A percentile compares a stretch with the other conserved stretches of the same genome.
These are phyloP conservation scores for Hortiboletus campestris DNA, from an alignment of 768 basidiomycete genomes.

Conservation along the genomic window DNA sequence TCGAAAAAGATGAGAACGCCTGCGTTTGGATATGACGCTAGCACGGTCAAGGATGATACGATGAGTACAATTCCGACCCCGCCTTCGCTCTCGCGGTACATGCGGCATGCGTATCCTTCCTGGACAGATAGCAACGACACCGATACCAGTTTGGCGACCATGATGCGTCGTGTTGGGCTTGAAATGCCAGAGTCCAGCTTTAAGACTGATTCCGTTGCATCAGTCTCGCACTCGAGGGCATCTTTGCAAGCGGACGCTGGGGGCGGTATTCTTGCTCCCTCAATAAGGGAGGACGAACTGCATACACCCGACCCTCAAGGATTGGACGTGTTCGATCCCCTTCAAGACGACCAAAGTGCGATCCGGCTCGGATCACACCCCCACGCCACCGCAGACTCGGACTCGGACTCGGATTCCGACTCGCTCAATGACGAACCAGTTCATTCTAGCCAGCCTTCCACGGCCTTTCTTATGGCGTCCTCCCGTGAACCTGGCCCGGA, in stretches of 20 bases:
- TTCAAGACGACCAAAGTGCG: conserved; percentile 24
- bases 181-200: conserved; percentile 37
- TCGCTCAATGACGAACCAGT: conserved; percentile 54
- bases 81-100: conserved; percentile 70
- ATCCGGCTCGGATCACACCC: conserved; percentile 12
- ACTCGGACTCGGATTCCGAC: conserved; percentile 56
- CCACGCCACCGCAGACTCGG: conserved; percentile 16
- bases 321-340: conserved; percentile 24
- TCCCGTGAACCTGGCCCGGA: conserved; percentile 32
- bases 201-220: conserved; percentile 13
- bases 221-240: conserved; percentile 8
- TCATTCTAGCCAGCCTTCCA: conserved; percentile 62
- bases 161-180: conserved; percentile 64
- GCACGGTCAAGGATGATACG: conserved; percentile 47
- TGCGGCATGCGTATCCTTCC: conserved; percentile 36
- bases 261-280: background rate
- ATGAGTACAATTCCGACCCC: conserved; percentile 69
- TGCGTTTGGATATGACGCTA: conserved; percentile 27
- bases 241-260: conserved; percentile 8
- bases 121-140: conserved; percentile 44
- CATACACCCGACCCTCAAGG: conserved; percentile 27
- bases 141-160: conserved; percentile 64
- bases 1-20: conserved; percentile 27
- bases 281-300: conserved; percentile 2
- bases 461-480: conserved; percentile 66